These are phyloP conservation scores for Conoideocrella luteorostrata DNA, from an alignment of 2,329 filamentous ascomycete genomes.

Conservation along the genomic window DNA sequence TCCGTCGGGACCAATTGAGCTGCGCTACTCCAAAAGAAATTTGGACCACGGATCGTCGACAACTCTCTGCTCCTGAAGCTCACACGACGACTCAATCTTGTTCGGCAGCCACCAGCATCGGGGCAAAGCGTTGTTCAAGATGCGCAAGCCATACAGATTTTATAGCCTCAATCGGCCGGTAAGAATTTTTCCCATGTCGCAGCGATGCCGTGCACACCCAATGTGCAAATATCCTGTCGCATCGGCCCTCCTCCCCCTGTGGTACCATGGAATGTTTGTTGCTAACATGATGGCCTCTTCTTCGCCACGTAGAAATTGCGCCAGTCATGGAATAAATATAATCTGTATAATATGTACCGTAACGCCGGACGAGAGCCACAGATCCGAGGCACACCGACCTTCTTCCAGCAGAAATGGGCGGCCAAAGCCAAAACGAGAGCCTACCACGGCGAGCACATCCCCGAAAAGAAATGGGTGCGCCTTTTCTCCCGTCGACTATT, in stretches of 20 bases:
- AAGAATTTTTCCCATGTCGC: conserved; percentile 23
- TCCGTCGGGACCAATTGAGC: conserved; percentile 17
- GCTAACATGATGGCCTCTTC: neutral
- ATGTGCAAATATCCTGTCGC: no score
- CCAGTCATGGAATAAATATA: conserved; percentile 96
- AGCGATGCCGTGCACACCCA: neutral
- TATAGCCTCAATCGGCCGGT: conserved; percentile 62
- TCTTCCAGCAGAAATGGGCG: conserved; percentile 98
- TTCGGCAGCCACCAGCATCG: conserved; percentile 9
- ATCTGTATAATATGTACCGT: conserved; percentile 76
- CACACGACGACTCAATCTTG: conserved; percentile 5
- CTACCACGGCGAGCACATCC: conserved; percentile 93
- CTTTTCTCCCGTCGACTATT: conserved; percentile 81
- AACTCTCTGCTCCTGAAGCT: conserved; percentile 5
- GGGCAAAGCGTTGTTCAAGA: conserved; percentile 30
- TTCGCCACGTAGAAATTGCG: conserved; percentile 66
- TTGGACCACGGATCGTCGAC: conserved; percentile 15
- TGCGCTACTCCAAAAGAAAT: conserved; percentile 23
- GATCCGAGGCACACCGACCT: conserved; percentile 48
- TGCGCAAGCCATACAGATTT: conserved; percentile 54
- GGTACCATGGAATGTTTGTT: conserved; percentile 1
- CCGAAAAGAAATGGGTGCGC: conserved; percentile 87
- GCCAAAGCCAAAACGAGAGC: conserved; percentile 77
- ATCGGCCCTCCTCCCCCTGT: neutral
- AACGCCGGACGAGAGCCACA: conserved; percentile 24